Evolutionary conservation across 2,329 filamentous ascomycete genomes (phyloP).

Genomic region (Stachybotrys elegans): DNA sequence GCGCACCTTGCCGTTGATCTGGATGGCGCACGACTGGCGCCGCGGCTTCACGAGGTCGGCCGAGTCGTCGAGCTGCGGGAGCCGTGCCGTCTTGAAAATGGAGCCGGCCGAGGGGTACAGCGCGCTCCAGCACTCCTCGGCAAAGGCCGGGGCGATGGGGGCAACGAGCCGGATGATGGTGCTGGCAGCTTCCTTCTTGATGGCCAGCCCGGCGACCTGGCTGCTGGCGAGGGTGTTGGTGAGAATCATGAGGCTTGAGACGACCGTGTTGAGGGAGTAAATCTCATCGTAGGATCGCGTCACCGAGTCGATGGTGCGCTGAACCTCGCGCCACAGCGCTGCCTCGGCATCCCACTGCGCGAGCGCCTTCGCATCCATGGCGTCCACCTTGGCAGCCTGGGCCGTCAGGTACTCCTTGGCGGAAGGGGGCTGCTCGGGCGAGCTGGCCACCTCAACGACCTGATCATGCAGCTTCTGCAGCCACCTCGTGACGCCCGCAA

Average conservation of each 20-base stretch:
- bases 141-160: conserved; percentile 73
- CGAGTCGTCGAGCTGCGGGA: conserved; percentile 53
- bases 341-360: conserved; percentile 41
- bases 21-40: conserved; percentile 58
- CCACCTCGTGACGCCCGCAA: conserved; percentile 78
- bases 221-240: conserved; percentile 62
- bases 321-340: conserved; percentile 58
- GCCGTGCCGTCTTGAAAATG: conserved; percentile 44
- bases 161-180: conserved; percentile 67
- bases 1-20: conserved; percentile 74
- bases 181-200: conserved; percentile 46
- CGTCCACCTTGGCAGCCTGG: conserved; percentile 20
- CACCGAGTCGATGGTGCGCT: conserved; percentile 62
- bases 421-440: conserved; percentile 9
- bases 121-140: conserved; percentile 73
- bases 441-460: conserved; percentile 26
- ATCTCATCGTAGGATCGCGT: conserved; percentile 65
- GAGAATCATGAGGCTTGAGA: conserved; percentile 77
- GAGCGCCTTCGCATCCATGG: conserved; percentile 24
- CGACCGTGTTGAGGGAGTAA: conserved; percentile 74
- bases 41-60: conserved; percentile 44
- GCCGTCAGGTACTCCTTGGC: conserved; percentile 33
- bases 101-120: conserved; percentile 38
- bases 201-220: conserved; percentile 27
- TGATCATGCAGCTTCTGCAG: conserved; percentile 62